These are phyloP conservation scores for Dryas alaskensis DNA, from an alignment of 306 rosid genomes.

Conservation along the genomic window DNA sequence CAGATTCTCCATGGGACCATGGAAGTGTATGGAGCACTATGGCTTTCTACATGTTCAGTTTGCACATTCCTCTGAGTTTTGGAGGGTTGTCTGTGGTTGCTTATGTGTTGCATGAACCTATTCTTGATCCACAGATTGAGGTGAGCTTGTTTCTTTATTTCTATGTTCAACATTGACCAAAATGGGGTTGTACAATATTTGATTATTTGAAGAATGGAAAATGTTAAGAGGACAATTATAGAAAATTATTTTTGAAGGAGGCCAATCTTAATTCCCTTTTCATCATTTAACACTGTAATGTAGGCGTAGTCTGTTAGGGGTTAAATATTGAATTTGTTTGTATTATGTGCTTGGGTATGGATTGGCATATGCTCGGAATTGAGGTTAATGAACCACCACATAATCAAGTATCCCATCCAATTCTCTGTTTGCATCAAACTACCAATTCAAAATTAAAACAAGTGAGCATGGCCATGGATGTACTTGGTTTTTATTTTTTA, in stretches of 20 bases:
- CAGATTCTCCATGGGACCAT: constrained; percentile 58
- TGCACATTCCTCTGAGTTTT: constrained; percentile 90
- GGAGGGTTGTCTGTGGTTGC: constrained; percentile 69
- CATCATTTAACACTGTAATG: neutral
- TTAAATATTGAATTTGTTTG: neutral
- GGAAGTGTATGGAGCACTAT: constrained; percentile 57
- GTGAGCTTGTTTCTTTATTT: constrained; percentile 33
- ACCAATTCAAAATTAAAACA: neutral
- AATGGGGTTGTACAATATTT: neutral
- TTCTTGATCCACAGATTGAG: constrained; percentile 66
- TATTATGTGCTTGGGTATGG: neutral
- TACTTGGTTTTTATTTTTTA: neutral
- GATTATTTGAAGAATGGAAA: neutral
- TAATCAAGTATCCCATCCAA: neutral
- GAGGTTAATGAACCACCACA: neutral
- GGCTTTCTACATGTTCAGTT: constrained; percentile 61
- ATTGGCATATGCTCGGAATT: neutral
- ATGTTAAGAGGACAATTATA: neutral
- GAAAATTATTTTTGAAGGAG: neutral
- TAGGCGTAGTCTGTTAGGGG: neutral
- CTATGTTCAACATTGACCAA: neutral
- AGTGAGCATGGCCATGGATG: neutral
- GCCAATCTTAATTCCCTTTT: neutral
- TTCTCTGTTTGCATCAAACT: neutral
- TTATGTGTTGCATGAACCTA: constrained; percentile 37